phyloP scores from a whole-genome alignment of 169 alveolate species.

The Cryptosporidium viatorum region DNA sequence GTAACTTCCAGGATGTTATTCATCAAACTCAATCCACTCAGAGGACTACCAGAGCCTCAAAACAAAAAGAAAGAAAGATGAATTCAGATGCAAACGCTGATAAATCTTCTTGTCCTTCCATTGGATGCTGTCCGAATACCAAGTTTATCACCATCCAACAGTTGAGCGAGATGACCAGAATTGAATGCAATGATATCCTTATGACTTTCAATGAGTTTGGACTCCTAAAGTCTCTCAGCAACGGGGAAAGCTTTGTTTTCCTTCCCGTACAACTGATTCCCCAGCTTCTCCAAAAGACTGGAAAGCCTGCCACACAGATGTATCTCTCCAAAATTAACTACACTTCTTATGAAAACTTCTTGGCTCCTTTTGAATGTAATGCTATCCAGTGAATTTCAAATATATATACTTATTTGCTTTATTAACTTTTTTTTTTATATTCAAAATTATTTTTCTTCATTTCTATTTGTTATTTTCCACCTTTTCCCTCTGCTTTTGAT shows the following conservation, averaged over 20 bases:
- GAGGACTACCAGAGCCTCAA: conserved; percentile 61
- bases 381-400: conserved; percentile 23
- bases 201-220: conserved; percentile 89
- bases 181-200: conserved; percentile 89
- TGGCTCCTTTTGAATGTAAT: conserved; percentile 83
- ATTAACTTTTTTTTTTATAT: background rate
- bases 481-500: background rate
- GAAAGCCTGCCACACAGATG: conserved; percentile 84
- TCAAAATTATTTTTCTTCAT: background rate
- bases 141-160: conserved; percentile 63
- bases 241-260: conserved; percentile 85
- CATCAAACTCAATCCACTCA: conserved; percentile 43
- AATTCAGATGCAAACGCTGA: background rate
- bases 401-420: background rate
- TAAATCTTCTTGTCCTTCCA: background rate
- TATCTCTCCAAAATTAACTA: conserved; percentile 87
- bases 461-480: background rate
- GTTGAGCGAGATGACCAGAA: conserved; percentile 83
- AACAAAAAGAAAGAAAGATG: conserved; percentile 55
- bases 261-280: conserved; percentile 84
- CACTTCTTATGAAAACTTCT: conserved; percentile 89
- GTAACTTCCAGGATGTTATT: conserved; percentile 29
- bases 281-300: conserved; percentile 81
- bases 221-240: conserved; percentile 83
- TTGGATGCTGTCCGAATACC: conserved; percentile 37